A percentile compares a stretch with the other conserved stretches of the same genome.
Evolutionary conservation across 352 stramenopile genomes (phyloP).

Genomic region (Albugo candida): DNA sequence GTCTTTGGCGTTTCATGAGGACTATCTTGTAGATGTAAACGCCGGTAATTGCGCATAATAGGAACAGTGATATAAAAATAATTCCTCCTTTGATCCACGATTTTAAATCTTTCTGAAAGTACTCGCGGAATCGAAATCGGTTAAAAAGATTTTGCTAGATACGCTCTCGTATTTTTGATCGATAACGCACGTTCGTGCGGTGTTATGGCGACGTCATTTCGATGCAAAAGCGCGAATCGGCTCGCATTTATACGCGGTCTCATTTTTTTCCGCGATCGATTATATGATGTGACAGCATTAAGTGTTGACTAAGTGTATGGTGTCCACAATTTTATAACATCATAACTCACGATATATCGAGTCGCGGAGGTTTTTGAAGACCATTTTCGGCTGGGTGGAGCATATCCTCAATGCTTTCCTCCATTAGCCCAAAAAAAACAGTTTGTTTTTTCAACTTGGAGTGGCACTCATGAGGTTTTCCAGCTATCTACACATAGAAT

Average conservation of each 20-base stretch:
- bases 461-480: conserved; percentile 35
- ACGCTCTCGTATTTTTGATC: too few species aligned
- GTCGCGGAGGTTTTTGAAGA: conserved; percentile 24
- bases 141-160: too few species aligned
- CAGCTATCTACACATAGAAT: conserved; percentile 93
- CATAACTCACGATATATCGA: conserved; percentile 1
- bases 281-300: neutral
- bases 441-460: conserved; percentile 32
- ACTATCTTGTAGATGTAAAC: conserved; percentile 48
- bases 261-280: too few species aligned
- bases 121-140: too few species aligned
- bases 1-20: too few species aligned
- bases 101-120: conserved; percentile 20
- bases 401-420: conserved; percentile 63
- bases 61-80: conserved; percentile 20
- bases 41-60: conserved; percentile 21
- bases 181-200: too few species aligned
- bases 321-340: conserved; percentile 2
- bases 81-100: conserved; percentile 34
- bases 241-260: too few species aligned
- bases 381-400: conserved; percentile 60
- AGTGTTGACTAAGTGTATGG: too few species aligned
- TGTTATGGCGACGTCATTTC: too few species aligned
- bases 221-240: too few species aligned
- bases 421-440: conserved; percentile 44